phyloP scores from a whole-genome alignment of 2,329 filamentous ascomycete species.

The Colletotrichum zoysiae region DNA sequence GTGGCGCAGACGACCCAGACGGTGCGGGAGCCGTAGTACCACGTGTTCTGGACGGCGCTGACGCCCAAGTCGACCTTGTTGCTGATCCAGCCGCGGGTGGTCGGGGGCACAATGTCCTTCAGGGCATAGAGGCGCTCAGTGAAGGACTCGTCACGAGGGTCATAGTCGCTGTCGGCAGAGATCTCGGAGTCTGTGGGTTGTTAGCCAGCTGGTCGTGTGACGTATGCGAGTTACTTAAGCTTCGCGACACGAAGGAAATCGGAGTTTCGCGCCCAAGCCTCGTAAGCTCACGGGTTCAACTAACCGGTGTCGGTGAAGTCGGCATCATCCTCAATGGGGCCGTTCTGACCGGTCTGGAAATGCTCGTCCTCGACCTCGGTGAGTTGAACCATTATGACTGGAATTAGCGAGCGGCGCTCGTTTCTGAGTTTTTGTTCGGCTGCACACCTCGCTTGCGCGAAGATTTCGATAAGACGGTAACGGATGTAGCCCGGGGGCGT shows the following conservation, averaged over 20 bases:
- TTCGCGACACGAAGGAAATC: conserved; percentile 3
- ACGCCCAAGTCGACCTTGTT: conserved; percentile 69
- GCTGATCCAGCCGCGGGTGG: conserved; percentile 76
- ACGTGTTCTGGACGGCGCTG: conserved; percentile 62
- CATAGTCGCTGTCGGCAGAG: conserved; percentile 82
- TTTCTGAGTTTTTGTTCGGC: background rate
- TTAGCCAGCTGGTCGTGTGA: conserved; percentile 28
- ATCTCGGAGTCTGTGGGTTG: conserved; percentile 78
- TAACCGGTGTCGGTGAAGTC: conserved; percentile 95
- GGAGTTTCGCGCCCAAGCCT: background rate
- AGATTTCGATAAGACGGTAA: conserved; percentile 19
- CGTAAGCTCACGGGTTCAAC: conserved; percentile 44
- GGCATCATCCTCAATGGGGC: conserved; percentile 85
- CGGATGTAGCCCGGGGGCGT: conserved; percentile 25
- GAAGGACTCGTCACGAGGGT: conserved; percentile 69
- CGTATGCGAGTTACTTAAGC: conserved; percentile 5
- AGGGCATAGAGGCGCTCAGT: conserved; percentile 79
- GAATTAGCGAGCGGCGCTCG: conserved; percentile 13
- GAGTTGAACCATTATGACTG: conserved; percentile 87
- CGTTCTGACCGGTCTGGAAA: conserved; percentile 79
- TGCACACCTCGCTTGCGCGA: conserved; percentile 6
- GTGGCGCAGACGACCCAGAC: conserved; percentile 93
- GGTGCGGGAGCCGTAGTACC: conserved; percentile 81
- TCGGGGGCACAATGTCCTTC: conserved; percentile 81
- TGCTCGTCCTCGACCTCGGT: conserved; percentile 97